Evolutionary conservation across 2,329 filamentous ascomycete species (phyloP).

Genomic region (Mycocentrospora acerina): DNA sequence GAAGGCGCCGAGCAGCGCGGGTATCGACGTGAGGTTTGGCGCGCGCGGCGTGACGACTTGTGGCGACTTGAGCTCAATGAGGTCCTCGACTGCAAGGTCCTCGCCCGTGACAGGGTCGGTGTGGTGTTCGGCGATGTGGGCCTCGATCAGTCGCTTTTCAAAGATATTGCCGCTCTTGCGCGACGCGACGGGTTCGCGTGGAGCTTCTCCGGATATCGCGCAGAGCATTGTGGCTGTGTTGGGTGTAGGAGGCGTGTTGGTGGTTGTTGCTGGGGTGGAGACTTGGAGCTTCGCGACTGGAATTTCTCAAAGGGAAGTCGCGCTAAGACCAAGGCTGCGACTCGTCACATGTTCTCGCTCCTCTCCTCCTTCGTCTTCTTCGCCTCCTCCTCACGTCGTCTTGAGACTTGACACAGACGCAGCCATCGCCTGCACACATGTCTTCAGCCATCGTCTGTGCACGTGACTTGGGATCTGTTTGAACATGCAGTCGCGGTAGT

Average conservation of each 20-base stretch:
- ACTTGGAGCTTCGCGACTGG: background rate
- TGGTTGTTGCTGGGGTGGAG: background rate
- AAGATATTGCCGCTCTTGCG: slow-evolving; percentile 92
- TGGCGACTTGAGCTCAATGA: slow-evolving; percentile 82
- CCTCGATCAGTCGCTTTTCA: slow-evolving; percentile 92
- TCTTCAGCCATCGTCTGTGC: too few relatives aligned
- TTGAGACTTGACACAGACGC: too few relatives aligned
- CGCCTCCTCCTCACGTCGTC: too few relatives aligned
- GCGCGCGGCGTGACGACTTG: slow-evolving; percentile 85
- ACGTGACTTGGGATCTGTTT: too few relatives aligned
- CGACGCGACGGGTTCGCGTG: slow-evolving; percentile 91
- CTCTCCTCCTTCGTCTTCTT: too few relatives aligned
- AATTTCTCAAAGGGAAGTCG: too few relatives aligned
- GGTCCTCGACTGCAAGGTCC: slow-evolving; percentile 78
- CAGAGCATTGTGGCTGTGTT: slow-evolving; percentile 35
- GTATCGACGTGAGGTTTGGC: slow-evolving; percentile 92
- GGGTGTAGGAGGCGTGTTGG: slow-evolving; percentile 4
- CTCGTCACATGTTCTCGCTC: too few relatives aligned
- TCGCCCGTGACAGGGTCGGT: slow-evolving; percentile 90
- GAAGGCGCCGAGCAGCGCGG: slow-evolving; percentile 88
- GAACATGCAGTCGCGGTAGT: too few relatives aligned
- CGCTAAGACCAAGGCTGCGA: too few relatives aligned
- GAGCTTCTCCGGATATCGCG: slow-evolving; percentile 92
- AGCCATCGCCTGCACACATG: too few relatives aligned
- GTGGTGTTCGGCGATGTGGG: slow-evolving; percentile 89